Percentiles rank a stretch among this genome's conserved stretches.
phyloP scores from a whole-genome alignment of 2,329 filamentous ascomycete species.

The Drechmeria coniospora region DNA sequence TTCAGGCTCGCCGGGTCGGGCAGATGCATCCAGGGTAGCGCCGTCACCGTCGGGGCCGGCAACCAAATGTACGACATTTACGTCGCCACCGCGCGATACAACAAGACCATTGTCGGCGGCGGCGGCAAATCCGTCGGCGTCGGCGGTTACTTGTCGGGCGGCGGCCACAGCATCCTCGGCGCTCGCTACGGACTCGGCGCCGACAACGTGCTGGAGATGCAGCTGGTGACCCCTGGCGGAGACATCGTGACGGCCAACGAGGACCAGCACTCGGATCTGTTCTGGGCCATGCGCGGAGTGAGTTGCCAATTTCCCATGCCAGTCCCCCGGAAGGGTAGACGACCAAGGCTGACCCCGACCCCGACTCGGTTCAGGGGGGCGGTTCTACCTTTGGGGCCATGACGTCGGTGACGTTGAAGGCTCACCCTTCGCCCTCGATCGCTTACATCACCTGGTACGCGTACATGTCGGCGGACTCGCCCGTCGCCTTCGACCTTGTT shows the following conservation, averaged over 20 bases:
- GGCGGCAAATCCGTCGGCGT: conserved; percentile 39
- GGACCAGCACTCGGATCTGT: conserved; percentile 38
- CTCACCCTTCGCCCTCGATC: conserved; percentile 27
- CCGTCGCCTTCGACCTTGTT: conserved; percentile 29
- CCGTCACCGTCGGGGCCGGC: conserved; percentile 38
- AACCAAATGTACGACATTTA: conserved; percentile 34
- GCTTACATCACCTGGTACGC: conserved; percentile 9
- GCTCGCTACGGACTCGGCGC: conserved; percentile 43
- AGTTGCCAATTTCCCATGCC: conserved; percentile 9
- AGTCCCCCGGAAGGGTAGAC: neutral
- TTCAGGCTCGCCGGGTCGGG: conserved; percentile 27
- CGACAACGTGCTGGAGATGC: conserved; percentile 44
- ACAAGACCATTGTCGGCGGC: conserved; percentile 38
- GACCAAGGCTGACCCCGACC: too few relatives aligned
- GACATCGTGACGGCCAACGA: conserved; percentile 34
- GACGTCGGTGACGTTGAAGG: conserved; percentile 38
- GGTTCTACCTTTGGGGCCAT: conserved; percentile 47
- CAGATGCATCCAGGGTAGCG: conserved; percentile 26
- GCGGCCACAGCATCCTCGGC: conserved; percentile 40
- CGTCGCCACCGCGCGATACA: conserved; percentile 23
- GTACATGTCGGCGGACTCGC: conserved; percentile 11
- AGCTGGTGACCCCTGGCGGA: conserved; percentile 38
- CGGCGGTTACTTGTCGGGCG: conserved; percentile 46
- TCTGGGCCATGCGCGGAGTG: conserved; percentile 48
- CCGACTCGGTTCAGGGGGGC: conserved; percentile 32